Evolutionary conservation across 768 basidiomycete genomes (phyloP).

Genomic region (Boletus pseudopeckii): DNA sequence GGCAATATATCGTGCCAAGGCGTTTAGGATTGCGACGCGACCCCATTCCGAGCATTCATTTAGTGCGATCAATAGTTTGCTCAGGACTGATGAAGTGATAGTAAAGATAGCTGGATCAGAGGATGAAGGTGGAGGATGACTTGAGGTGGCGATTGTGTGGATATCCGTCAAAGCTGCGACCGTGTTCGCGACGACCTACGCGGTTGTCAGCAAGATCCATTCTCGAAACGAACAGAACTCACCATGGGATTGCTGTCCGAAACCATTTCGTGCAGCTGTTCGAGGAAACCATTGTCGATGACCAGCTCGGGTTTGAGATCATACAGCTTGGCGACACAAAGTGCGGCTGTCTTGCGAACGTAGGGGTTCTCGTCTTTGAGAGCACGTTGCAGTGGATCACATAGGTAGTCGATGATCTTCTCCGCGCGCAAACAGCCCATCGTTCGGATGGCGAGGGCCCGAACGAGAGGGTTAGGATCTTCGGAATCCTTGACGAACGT

Average conservation of each 20-base stretch:
- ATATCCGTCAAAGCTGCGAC: conserved; percentile 92
- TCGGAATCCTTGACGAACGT: conserved; percentile 98
- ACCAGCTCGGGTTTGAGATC: conserved; percentile 96
- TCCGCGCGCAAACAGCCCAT: conserved; percentile 98
- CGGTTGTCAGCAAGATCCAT: background rate
- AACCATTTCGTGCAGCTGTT: conserved; percentile 88
- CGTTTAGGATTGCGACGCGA: conserved; percentile 86
- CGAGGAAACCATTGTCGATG: conserved; percentile 91
- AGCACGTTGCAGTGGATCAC: conserved; percentile 88
- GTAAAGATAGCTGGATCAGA: conserved; percentile 68
- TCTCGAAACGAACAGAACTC: conserved; percentile 17
- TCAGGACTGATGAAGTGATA: conserved; percentile 80
- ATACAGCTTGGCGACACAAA: conserved; percentile 96
- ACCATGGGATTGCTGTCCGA: conserved; percentile 98
- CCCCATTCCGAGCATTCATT: conserved; percentile 99
- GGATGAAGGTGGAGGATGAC: conserved; percentile 47
- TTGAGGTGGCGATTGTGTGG: conserved; percentile 62
- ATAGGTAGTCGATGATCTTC: conserved; percentile 99
- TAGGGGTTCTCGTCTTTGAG: conserved; percentile 96
- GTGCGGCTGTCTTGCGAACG: conserved; percentile 94
- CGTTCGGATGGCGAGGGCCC: conserved; percentile 94
- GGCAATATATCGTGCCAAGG: conserved; percentile 78
- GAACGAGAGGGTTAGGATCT: conserved; percentile 93
- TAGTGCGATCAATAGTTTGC: conserved; percentile 88
- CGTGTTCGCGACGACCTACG: conserved; percentile 94